Evolutionary conservation across 768 basidiomycete genomes (phyloP).

Genomic region (Daedaleopsis sinensis): DNA sequence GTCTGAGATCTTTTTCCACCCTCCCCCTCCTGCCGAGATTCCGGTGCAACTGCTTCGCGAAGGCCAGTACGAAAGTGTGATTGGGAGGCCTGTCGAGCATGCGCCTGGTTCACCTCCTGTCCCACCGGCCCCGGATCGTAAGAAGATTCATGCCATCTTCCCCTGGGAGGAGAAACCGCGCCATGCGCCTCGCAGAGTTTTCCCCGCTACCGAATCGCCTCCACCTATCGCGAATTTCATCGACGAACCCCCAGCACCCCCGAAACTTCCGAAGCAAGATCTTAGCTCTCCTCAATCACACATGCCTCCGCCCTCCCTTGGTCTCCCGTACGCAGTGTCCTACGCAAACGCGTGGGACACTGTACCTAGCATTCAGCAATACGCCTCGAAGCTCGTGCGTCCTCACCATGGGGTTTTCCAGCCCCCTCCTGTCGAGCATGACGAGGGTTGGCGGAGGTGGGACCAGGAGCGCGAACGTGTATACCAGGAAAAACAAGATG

Average conservation of each 20-base stretch:
- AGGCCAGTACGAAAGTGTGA: constrained; percentile 73
- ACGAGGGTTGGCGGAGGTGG: constrained; percentile 35
- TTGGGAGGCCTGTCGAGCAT: constrained; percentile 44
- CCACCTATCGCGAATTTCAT: constrained; percentile 39
- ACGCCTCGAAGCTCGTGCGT: constrained; percentile 62
- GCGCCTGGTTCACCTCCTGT: constrained; percentile 32
- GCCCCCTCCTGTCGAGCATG: constrained; percentile 52
- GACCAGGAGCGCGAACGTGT: constrained; percentile 41
- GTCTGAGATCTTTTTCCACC: constrained; percentile 59
- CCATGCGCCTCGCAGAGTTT: constrained; percentile 67
- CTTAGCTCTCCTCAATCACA: constrained; percentile 13
- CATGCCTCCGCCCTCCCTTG: constrained; percentile 36
- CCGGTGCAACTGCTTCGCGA: constrained; percentile 69
- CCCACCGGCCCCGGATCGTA: constrained; percentile 64
- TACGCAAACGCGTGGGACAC: constrained; percentile 88
- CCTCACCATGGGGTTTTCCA: constrained; percentile 46
- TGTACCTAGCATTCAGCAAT: constrained; percentile 77
- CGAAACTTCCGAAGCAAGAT: constrained; percentile 28
- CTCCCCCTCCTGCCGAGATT: constrained; percentile 61
- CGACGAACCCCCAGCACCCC: constrained; percentile 19
- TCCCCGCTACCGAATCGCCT: constrained; percentile 66
- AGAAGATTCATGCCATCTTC: constrained; percentile 79
- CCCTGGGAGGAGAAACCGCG: constrained; percentile 92
- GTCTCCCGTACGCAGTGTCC: constrained; percentile 58
- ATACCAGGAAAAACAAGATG: constrained; percentile 63